A percentile compares a stretch with the other conserved stretches of the same genome.
Conservation (phyloP, 139 green algal genomes). For the Ettlia oleoabundans region DNA sequence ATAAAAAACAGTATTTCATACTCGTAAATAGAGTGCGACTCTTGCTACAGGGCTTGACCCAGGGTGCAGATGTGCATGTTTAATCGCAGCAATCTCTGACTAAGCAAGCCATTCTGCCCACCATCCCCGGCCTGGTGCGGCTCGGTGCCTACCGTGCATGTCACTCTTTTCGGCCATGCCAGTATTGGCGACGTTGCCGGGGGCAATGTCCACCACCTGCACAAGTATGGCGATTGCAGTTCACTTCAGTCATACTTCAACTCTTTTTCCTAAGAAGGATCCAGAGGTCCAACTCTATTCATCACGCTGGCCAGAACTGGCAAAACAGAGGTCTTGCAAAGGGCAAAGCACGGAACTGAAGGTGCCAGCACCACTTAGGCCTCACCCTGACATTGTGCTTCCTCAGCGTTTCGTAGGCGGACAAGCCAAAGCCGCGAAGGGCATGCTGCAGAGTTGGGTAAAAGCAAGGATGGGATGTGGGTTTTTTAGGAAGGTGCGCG, state of each 20-base stretch:
- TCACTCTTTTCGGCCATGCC: constrained; percentile 33
- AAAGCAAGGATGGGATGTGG: no score
- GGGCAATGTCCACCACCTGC: constrained; percentile 34
- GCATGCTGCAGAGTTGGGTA: not conserved
- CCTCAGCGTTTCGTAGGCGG: constrained; percentile 23
- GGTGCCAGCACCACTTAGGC: not conserved
- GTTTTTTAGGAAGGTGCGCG: no score
- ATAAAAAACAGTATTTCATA: no score
- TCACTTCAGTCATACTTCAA: no score
- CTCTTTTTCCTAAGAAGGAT: no score
- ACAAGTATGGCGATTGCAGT: not conserved
- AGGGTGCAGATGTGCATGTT: not conserved
- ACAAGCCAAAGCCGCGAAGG: constrained; percentile 32
- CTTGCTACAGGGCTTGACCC: not conserved
- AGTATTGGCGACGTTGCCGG: constrained; percentile 27
- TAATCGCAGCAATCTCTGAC: not conserved
- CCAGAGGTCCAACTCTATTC: no score
- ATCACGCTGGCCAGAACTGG: no score
- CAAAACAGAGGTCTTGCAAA: no score
- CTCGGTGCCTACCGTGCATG: not conserved
- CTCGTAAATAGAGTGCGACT: not conserved
- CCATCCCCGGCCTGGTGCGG: not conserved
- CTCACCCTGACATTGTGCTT: constrained; percentile 19
- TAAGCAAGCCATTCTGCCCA: not conserved
- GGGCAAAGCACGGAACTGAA: not conserved